Evolutionary conservation across 1,284 basidiomycete species (phyloP).

Genomic region (Ustilago trichophora): DNA sequence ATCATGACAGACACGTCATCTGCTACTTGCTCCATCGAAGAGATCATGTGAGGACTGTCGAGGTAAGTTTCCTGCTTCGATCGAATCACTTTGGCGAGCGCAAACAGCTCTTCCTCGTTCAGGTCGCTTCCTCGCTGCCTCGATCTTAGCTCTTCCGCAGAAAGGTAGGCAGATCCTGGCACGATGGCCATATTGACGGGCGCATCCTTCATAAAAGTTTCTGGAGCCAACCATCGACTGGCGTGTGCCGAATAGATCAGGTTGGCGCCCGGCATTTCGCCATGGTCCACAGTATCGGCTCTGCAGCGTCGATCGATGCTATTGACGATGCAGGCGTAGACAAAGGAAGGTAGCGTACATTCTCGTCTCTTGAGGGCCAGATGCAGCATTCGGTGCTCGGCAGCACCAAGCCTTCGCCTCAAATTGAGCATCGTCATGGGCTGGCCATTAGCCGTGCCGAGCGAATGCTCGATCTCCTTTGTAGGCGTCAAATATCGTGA

Average conservation of each 20-base stretch:
- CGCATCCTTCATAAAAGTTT: conserved; percentile 13
- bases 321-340: conserved; percentile 33
- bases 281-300: not conserved
- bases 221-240: conserved; percentile 19
- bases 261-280: conserved; percentile 13
- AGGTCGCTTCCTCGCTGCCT: conserved; percentile 8
- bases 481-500: conserved; percentile 14
- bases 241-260: conserved; percentile 30
- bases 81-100: conserved; percentile 21
- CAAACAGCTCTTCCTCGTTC: conserved; percentile 12
- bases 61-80: conserved; percentile 20
- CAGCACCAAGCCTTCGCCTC: not conserved
- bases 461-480: not conserved
- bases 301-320: conserved; percentile 29
- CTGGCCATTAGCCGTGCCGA: conserved; percentile 5
- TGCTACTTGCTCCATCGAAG: conserved; percentile 11
- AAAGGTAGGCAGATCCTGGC: conserved; percentile 15
- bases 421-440: conserved; percentile 29
- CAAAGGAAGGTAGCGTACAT: conserved; percentile 13
- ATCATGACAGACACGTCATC: conserved; percentile 7
- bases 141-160: conserved; percentile 16
- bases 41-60: conserved; percentile 24
- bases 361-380: conserved; percentile 19
- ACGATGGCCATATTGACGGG: conserved; percentile 33
- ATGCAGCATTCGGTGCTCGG: conserved; percentile 13